phyloP scores from a whole-genome alignment of 2,329 filamentous ascomycete genomes.

The Bimuria novae-zelandiae region DNA sequence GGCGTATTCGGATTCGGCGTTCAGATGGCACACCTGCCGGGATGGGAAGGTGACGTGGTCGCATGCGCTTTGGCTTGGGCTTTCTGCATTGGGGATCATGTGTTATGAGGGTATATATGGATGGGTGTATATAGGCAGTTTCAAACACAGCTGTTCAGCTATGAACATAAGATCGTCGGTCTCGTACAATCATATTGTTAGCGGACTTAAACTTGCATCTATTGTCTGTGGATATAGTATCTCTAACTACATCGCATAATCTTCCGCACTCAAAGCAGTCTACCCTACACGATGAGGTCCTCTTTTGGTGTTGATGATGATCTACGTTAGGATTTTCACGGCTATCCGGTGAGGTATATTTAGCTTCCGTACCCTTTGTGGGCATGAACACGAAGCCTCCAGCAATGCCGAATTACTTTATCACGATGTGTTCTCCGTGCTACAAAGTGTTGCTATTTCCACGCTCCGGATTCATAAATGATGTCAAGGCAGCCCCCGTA shows the following conservation, averaged over 20 bases:
- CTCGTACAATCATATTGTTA: not conserved
- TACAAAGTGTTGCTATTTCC: not conserved
- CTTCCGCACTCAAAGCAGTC: too few species aligned
- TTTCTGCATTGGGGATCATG: not conserved
- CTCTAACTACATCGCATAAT: too few species aligned
- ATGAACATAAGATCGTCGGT: not conserved
- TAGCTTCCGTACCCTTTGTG: too few species aligned
- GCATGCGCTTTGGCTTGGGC: not conserved
- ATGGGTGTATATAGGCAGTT: not conserved
- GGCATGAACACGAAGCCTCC: too few species aligned
- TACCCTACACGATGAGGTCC: too few species aligned
- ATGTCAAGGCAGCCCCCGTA: not conserved
- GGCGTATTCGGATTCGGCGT: not conserved
- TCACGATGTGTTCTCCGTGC: too few species aligned
- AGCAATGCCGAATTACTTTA: too few species aligned
- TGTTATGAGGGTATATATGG: not conserved
- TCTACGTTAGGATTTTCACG: not conserved
- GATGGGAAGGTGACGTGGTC: not conserved
- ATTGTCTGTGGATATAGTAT: too few species aligned
- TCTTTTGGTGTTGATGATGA: too few species aligned
- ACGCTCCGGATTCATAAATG: not conserved
- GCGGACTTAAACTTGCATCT: too few species aligned
- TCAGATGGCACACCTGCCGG: not conserved
- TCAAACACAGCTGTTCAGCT: not conserved
- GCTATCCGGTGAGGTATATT: too few species aligned